phyloP scores from a whole-genome alignment of 306 rosid genomes.

The Adenanthera pavonina region DNA sequence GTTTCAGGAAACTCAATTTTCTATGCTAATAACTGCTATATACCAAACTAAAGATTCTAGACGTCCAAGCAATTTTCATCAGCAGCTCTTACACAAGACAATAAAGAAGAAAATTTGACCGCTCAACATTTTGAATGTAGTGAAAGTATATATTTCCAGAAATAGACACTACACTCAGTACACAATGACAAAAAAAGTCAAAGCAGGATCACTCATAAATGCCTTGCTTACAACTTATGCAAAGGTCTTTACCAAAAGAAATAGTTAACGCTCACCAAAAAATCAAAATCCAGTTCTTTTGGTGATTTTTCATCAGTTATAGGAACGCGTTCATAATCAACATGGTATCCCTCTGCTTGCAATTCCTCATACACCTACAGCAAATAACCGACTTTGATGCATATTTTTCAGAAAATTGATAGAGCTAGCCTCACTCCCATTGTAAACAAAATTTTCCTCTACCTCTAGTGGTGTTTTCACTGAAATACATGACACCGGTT shows the following conservation, averaged over 20 bases:
- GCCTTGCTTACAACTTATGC: constrained; percentile 30
- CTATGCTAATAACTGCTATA: constrained; percentile 6
- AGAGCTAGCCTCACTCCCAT: constrained; percentile 23
- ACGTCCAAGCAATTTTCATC: not conserved
- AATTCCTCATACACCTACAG: constrained; percentile 82
- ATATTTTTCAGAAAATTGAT: constrained; percentile 27
- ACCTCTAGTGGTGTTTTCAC: constrained; percentile 92
- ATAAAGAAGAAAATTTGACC: constrained; percentile 18
- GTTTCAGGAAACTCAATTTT: constrained; percentile 21
- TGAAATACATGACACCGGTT: constrained; percentile 70
- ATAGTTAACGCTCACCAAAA: constrained; percentile 66
- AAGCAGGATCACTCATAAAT: constrained; percentile 18
- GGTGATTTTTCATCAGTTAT: constrained; percentile 95
- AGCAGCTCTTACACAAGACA: constrained; percentile 25
- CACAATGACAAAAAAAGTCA: constrained; percentile 3
- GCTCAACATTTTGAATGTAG: constrained; percentile 30
- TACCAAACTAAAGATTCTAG: constrained; percentile 27
- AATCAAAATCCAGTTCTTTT: constrained; percentile 86
- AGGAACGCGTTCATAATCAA: constrained; percentile 96
- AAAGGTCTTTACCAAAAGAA: not conserved
- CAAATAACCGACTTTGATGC: constrained; percentile 40
- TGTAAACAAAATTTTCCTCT: constrained; percentile 36
- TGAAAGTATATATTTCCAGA: constrained; percentile 30
- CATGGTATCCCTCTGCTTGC: constrained; percentile 80
- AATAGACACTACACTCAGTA: constrained; percentile 22